Evolutionary conservation across 306 rosid species (phyloP).

Genomic region (Begonia masoniana): DNA sequence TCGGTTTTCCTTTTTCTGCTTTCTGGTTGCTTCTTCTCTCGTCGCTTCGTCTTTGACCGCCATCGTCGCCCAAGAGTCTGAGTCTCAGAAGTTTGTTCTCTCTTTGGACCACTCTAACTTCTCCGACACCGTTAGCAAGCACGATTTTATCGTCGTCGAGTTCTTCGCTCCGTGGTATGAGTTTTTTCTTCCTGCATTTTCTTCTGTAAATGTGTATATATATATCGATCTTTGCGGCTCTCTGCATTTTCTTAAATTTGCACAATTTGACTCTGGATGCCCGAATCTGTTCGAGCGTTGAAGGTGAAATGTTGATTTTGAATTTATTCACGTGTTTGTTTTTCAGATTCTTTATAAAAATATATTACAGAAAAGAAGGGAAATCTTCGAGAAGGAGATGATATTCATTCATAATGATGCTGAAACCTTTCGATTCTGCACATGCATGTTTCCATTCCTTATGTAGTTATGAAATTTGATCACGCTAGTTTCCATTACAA

Average conservation of each 20-base stretch:
- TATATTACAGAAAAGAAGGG: no score
- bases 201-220: background rate
- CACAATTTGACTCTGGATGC: no score
- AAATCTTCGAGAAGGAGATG: no score
- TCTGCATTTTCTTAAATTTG: no score
- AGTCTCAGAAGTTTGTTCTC: constrained; percentile 66
- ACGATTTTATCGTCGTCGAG: constrained; percentile 81
- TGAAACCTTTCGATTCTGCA: no score
- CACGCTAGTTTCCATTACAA: no score
- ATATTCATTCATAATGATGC: no score
- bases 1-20: constrained; percentile 24
- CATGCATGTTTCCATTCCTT: no score
- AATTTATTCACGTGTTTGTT: no score
- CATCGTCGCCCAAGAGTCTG: constrained; percentile 45
- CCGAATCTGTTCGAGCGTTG: no score
- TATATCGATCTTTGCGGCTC: background rate
- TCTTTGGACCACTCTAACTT: constrained; percentile 76
- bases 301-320: background rate
- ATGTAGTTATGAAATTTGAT: no score
- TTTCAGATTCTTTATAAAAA: background rate
- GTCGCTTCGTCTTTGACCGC: constrained; percentile 13
- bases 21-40: constrained; percentile 16
- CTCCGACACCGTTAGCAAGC: constrained; percentile 54
- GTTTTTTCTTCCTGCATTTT: constrained; percentile 3
- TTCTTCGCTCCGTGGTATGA: constrained; percentile 83